Evolutionary conservation across 768 basidiomycete genomes (phyloP), one percentile per base, ranked within the genome.

Genomic region (Russula olivacea): DNA sequence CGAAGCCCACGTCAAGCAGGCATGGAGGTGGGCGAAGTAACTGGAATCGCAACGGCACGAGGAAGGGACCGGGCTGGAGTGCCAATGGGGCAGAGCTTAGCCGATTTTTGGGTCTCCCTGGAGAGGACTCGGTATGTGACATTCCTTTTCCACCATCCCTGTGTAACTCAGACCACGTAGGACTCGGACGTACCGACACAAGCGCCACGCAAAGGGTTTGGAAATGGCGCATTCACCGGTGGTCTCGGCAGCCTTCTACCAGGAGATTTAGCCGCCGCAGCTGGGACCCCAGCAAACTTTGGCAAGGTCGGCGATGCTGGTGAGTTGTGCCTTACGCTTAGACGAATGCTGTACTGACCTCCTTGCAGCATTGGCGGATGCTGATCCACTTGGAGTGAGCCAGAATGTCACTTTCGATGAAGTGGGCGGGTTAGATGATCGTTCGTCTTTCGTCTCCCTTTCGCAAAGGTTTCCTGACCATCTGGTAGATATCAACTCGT

Each of bases 371-470:
- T 82, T 95, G 17, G 94, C 96, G 9, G 97, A 99, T 72, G 89
- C 91, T 3, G 97, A 99, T 75, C 97, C 97, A 4, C 80, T 99
- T 17, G 94, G 94, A 15, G 91, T 96, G 9, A 94, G 95, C 69
- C 83, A 86, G 68, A 92, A 91, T 66, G 89, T 98, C 9, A 95
- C 94, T 0, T 98, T 99, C 71, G 93, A 97, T 69, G 92, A 93
- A 75, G 92, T 98, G 30, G 97, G 97, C 25, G 97, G 97, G 3
- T 76, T 99, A 45, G 95, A 98, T 69, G 90, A 93, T 58, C 96
- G 93, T 94, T 69, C 71, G 86, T 25, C 38, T 52, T 28, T 48
- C 14, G 55, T 55, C 49, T 59, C 32, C 23, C 43, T 21, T 49
- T 61, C 51, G 25, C 48, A 51, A 45, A 47, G 53, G 38, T 10